Conservation (phyloP, 148 eudicot species). For the Cornus suecica region DNA sequence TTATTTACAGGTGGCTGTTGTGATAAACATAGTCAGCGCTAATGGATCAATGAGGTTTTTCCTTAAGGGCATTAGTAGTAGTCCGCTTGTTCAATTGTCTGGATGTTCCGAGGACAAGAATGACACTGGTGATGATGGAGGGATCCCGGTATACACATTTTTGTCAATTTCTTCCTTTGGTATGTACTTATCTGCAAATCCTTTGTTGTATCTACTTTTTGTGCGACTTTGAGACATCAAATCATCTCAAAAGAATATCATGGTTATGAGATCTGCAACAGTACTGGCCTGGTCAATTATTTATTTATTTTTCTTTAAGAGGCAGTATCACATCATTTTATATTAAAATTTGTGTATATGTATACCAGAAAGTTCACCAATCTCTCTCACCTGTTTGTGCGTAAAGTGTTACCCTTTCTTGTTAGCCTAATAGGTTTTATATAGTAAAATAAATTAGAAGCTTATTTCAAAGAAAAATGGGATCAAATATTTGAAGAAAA, state of each 20-base stretch:
- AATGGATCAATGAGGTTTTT: constrained; percentile 77
- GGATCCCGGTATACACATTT: constrained; percentile 64
- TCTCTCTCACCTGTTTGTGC: not conserved
- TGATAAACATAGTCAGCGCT: constrained; percentile 47
- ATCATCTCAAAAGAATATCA: too few relatives aligned
- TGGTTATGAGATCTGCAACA: too few relatives aligned
- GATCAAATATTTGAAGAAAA: not conserved
- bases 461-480: not conserved
- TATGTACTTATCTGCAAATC: constrained; percentile 32
- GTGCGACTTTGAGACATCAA: too few relatives aligned
- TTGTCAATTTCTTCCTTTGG: constrained; percentile 63
- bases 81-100: constrained; percentile 63
- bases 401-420: not conserved
- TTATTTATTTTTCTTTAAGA: too few relatives aligned
- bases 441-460: constrained; percentile 7
- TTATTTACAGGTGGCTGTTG: constrained; percentile 50
- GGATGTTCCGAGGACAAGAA: constrained; percentile 35
- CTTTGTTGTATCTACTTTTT: not conserved
- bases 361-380: not conserved
- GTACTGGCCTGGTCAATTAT: too few relatives aligned
- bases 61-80: constrained; percentile 42
- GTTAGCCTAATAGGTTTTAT: not conserved
- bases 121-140: constrained; percentile 88
- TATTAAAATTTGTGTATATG: too few relatives aligned
- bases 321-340: not conserved